Evolutionary conservation across 257 asterid species (phyloP).

Genomic region (Plantago elongata): DNA sequence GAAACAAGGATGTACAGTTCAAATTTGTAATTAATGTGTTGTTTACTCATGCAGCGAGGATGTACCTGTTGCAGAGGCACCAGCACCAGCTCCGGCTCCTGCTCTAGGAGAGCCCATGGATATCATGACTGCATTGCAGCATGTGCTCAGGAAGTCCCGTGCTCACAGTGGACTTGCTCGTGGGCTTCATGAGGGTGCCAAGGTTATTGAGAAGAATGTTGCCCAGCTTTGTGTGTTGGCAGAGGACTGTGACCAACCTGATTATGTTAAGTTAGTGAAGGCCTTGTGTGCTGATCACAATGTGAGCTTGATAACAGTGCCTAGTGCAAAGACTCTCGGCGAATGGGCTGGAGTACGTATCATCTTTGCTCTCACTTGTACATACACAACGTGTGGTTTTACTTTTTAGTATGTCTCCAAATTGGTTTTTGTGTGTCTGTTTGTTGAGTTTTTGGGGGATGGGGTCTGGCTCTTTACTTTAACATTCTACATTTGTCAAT

Average conservation of each 20-base stretch:
- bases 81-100: slow-evolving; percentile 31
- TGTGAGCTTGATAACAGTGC: slow-evolving; percentile 56
- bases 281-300: slow-evolving; percentile 71
- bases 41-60: slow-evolving; percentile 30
- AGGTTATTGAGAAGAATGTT: slow-evolving; percentile 65
- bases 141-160: slow-evolving; percentile 56
- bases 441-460: too few relatives aligned
- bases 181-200: slow-evolving; percentile 66
- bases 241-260: slow-evolving; percentile 64
- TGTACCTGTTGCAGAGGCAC: slow-evolving; percentile 32
- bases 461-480: too few relatives aligned
- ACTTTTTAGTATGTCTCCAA: not conserved
- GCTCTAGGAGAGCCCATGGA: slow-evolving; percentile 67
- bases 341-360: slow-evolving; percentile 77
- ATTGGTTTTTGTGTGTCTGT: too few relatives aligned
- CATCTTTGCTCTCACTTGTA: not conserved
- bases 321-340: slow-evolving; percentile 68
- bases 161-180: slow-evolving; percentile 68
- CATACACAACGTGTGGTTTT: not conserved
- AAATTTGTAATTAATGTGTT: not conserved
- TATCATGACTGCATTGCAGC: slow-evolving; percentile 51
- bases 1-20: too few relatives aligned
- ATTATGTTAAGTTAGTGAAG: slow-evolving; percentile 66
- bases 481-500: too few relatives aligned
- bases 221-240: slow-evolving; percentile 72